Evolutionary conservation across 2,329 filamentous ascomycete genomes (phyloP).

Genomic region (Cytospora piceicola): DNA sequence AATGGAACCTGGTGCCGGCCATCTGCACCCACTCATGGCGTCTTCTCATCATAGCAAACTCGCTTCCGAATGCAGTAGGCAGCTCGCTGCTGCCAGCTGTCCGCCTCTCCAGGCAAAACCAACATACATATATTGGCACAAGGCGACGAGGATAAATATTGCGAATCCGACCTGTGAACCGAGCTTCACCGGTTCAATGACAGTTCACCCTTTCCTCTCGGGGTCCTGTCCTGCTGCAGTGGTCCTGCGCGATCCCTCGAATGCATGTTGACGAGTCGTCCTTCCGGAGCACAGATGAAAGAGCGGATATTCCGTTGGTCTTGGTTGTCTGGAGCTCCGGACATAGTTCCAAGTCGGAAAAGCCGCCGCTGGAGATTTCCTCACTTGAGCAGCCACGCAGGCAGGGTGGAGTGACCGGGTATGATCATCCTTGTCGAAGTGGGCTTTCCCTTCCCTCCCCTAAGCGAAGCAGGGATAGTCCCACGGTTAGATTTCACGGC

Average conservation of each 20-base stretch:
- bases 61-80: constrained; percentile 2
- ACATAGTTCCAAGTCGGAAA: constrained; percentile 9
- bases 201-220: neutral
- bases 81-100: neutral
- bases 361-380: constrained; percentile 19
- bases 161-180: neutral
- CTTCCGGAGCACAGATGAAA: neutral
- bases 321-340: constrained; percentile 10
- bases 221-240: neutral
- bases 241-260: neutral
- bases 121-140: neutral
- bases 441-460: constrained; percentile 7
- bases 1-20: neutral
- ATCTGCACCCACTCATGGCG: neutral
- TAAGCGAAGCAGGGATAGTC: constrained; percentile 23
- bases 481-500: constrained; percentile 21
- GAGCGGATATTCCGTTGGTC: constrained; percentile 16
- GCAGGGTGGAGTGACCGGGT: constrained; percentile 5
- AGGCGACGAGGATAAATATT: neutral
- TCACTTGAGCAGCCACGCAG: constrained; percentile 28
- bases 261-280: neutral
- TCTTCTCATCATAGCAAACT: neutral
- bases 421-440: constrained; percentile 17
- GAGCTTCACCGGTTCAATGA: neutral
- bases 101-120: neutral